Conservation (phyloP, 495 filamentous ascomycete genomes). For the Aspergillus egyptiacus region DNA sequence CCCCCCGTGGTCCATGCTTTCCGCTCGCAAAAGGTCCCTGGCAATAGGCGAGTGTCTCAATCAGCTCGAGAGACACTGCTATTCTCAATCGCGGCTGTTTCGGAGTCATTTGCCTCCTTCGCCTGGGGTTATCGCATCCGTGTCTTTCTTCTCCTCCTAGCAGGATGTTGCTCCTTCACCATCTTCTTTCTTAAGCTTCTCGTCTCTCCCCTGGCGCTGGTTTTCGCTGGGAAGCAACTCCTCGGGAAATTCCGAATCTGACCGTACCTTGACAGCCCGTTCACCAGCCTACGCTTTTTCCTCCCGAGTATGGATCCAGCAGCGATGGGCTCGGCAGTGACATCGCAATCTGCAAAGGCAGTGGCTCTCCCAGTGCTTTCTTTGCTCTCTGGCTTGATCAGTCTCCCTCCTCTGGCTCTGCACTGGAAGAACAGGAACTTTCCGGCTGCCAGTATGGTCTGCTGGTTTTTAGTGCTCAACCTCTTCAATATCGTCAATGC, state of each 20-base stretch:
- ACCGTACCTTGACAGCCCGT: background rate
- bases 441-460: conserved; percentile 52
- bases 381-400: conserved; percentile 49
- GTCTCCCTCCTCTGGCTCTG: conserved; percentile 36
- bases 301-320: conserved; percentile 2
- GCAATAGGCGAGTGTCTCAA: conserved; percentile 12
- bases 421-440: conserved; percentile 41
- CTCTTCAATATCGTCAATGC: conserved; percentile 67
- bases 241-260: background rate
- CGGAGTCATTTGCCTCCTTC: conserved; percentile 7
- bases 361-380: conserved; percentile 47
- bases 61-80: background rate
- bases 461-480: conserved; percentile 60
- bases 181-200: conserved; percentile 3
- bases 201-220: background rate
- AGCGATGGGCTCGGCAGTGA: too few relatives aligned
- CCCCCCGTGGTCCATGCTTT: background rate
- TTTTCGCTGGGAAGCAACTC: background rate
- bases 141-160: conserved; percentile 3
- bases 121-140: background rate
- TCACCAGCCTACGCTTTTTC: background rate
- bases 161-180: conserved; percentile 9
- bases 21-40: background rate
- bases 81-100: conserved; percentile 10
- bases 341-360: conserved; percentile 24